Base-by-base conservation (phyloP, 192 early-diverging fungal genomes). In the Mortierella claussenii region DNA sequence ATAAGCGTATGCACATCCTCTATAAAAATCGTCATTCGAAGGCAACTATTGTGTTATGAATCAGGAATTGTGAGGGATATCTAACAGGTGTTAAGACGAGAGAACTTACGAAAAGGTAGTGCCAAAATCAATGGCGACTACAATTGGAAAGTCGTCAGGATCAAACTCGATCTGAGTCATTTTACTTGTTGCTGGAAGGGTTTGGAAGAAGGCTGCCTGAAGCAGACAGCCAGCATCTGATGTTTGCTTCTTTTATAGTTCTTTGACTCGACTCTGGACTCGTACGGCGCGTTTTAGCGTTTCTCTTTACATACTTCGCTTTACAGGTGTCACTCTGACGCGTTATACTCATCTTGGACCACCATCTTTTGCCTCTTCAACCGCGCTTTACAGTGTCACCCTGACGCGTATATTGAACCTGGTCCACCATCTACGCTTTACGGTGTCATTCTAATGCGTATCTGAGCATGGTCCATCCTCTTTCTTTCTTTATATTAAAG, bases 61-160 rank as follows among this genome's bases (percentile, higher is more conserved):
- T 7, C 21, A 37, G 24, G 20, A 55, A 24, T 17, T 18, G n/a
- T 31, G n/a, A 40, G 27, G 21, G 46, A 56, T 21, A 23, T 12
- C 32, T 24, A 47, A 36, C 34, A 5, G 31, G 40, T 0, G 17
- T 3, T 47, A n/a, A n/a, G n/a, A n/a, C n/a, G n/a, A n/a, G n/a
- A n/a, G n/a, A 3, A 0, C 60, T 62, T 64, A 64, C 61, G 61
- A 64, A 13, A 64, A 64, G 8, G 51, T 64, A 7, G 61, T 64
- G n/a, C 61, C 61, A 54, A 64, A 64, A 51, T 64, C 61, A 13
- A 64, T 64, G 24, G 51, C 61, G 37, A 64, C 61, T 54, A 64
- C 42, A 31, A 54, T 64, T 20, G 61, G 61, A 31, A 54, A 64
- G 37, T 54, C 61, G 9, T 64, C 61, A 53, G 60, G 48, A 21